phyloP scores from a whole-genome alignment of 164 flowering plant genomes.

The Houttuynia cordata region DNA sequence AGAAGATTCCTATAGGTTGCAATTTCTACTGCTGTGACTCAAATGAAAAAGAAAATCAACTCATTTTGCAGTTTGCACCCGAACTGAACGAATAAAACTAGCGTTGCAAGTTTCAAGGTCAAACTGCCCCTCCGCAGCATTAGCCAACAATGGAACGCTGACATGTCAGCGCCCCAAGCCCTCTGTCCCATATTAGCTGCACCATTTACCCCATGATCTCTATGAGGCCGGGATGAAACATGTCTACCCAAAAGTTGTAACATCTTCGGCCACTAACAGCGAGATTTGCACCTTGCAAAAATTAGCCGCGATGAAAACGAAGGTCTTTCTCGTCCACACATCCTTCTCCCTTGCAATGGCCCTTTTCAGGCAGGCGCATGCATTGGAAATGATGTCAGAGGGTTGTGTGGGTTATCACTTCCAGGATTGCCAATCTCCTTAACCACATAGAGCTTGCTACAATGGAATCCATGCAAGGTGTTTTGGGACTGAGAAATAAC shows the following conservation, averaged over 20 bases:
- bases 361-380: conserved; percentile 1
- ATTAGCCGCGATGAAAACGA: conserved; percentile 4
- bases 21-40: no score
- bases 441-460: conserved; percentile 7
- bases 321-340: conserved; percentile 12
- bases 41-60: no score
- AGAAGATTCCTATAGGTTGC: no score
- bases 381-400: conserved; percentile 8
- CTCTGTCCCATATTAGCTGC: no score
- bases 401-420: conserved; percentile 12
- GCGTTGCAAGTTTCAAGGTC: no score
- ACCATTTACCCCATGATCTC: conserved; percentile 11
- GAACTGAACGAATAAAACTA: no score
- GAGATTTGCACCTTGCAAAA: not conserved
- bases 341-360: not conserved
- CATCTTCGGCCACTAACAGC: conserved; percentile 1
- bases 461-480: conserved; percentile 15
- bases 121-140: no score
- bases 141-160: no score
- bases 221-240: conserved; percentile 3
- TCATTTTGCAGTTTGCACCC: no score
- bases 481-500: conserved; percentile 12
- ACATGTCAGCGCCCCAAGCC: no score
- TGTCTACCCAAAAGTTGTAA: conserved; percentile 3
- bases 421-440: conserved; percentile 7